phyloP scores from a whole-genome alignment of 352 stramenopile genomes.

The Pythium rhizo-oryzae region DNA sequence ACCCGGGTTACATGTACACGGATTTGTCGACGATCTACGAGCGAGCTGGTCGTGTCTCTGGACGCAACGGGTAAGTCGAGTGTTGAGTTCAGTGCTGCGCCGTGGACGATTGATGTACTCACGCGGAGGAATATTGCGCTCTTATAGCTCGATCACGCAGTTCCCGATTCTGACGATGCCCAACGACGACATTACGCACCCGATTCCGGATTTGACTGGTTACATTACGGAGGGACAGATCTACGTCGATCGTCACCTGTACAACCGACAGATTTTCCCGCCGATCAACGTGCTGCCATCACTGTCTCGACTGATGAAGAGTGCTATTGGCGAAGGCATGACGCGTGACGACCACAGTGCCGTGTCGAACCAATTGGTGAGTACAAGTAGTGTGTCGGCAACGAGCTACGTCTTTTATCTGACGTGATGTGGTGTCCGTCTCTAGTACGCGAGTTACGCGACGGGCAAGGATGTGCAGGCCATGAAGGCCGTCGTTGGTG shows the following conservation, averaged over 20 bases:
- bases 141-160: conserved; percentile 95
- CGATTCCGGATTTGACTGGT: conserved; percentile 99
- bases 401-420: background rate
- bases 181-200: conserved; percentile 99
- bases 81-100: background rate
- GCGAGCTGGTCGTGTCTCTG: conserved; percentile 96
- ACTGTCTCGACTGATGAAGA: conserved; percentile 99
- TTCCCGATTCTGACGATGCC: conserved; percentile 99
- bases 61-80: conserved; percentile 90
- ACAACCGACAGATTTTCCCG: conserved; percentile 99
- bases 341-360: conserved; percentile 98
- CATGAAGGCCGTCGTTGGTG: conserved; percentile 99
- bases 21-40: conserved; percentile 99
- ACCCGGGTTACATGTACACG: conserved; percentile 99
- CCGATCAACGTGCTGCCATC: conserved; percentile 99
- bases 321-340: conserved; percentile 99
- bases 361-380: conserved; percentile 99
- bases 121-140: background rate
- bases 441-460: conserved; percentile 83
- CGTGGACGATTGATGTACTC: background rate
- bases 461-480: conserved; percentile 98
- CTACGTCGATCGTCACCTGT: conserved; percentile 97
- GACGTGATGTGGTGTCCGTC: background rate
- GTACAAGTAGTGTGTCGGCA: conserved; percentile 11
- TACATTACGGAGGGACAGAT: conserved; percentile 99